These are phyloP conservation scores for Gnomoniopsis sp. DNA, from an alignment of 2,329 filamentous ascomycete species.

Conservation along the genomic window DNA sequence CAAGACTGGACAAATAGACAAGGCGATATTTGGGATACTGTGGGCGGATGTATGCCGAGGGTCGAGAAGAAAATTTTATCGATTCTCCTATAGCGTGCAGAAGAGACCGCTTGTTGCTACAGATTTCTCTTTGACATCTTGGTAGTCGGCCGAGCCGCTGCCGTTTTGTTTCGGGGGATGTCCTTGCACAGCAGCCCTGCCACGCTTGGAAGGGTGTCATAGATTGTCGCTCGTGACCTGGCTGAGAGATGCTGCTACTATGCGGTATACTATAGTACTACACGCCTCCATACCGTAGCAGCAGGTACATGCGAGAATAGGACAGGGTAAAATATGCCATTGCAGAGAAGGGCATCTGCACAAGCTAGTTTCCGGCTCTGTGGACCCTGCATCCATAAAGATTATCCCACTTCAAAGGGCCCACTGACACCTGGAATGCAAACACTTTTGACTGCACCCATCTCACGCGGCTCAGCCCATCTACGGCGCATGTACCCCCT, in stretches of 20 bases:
- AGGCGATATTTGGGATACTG: background rate
- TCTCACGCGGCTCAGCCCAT: slow-evolving; percentile 15
- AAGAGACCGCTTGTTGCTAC: background rate
- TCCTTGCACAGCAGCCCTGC: too few relatives aligned
- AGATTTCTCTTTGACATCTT: too few relatives aligned
- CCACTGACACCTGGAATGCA: background rate
- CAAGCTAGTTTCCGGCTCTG: background rate
- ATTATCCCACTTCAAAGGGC: background rate
- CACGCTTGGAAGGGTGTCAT: background rate
- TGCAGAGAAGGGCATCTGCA: background rate
- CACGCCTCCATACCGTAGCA: too few relatives aligned
- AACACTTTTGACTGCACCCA: background rate
- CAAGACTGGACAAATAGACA: background rate
- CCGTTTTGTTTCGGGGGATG: too few relatives aligned
- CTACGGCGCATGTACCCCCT: background rate
- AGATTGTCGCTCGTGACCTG: too few relatives aligned
- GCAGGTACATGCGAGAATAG: too few relatives aligned
- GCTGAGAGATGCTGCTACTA: too few relatives aligned
- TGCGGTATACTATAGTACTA: too few relatives aligned
- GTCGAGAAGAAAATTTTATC: background rate
- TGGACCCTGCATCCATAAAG: background rate
- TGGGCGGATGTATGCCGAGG: background rate
- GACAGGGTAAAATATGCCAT: background rate
- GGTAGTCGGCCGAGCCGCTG: too few relatives aligned
- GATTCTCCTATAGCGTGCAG: background rate